Percentiles rank a stretch among this genome's conserved stretches.
Conservation (phyloP, 805 yeast genomes). For the Metschnikowia gruessii region DNA sequence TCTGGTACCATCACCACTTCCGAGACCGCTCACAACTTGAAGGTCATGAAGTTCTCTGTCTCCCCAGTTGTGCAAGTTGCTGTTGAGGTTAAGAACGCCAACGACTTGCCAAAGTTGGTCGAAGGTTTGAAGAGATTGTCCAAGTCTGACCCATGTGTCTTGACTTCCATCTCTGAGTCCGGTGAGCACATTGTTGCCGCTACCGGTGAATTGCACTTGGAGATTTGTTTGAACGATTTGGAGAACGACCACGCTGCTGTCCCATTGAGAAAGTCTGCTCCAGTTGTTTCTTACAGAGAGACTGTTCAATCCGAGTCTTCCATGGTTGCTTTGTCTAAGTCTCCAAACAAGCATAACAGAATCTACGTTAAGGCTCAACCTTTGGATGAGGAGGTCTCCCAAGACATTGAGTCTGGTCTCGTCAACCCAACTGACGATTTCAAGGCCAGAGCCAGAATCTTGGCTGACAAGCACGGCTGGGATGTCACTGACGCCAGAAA, state of each 20-base stretch:
- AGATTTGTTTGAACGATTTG: constrained; percentile 93
- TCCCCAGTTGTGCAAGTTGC: constrained; percentile 99
- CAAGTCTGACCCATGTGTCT: constrained; percentile 99
- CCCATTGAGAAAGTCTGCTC: constrained; percentile 96
- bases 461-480: constrained; percentile 99
- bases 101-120: constrained; percentile 98
- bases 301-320: constrained; percentile 92
- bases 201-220: constrained; percentile 99
- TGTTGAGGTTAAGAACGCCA: constrained; percentile 99
- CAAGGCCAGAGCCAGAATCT: constrained; percentile 97
- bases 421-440: constrained; percentile 95
- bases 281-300: constrained; percentile 98
- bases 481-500: constrained; percentile 99
- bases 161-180: constrained; percentile 79
- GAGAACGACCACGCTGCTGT: constrained; percentile 99
- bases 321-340: constrained; percentile 95
- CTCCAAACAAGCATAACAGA: constrained; percentile 99
- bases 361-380: constrained; percentile 97
- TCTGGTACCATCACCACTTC: constrained; percentile 98
- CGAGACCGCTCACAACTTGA: constrained; percentile 98
- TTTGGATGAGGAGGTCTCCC: constrained; percentile 85
- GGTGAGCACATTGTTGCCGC: constrained; percentile 99
- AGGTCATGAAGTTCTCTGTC: constrained; percentile 99
- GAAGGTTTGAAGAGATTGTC: constrained; percentile 99
- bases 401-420: constrained; percentile 91